Base-by-base conservation (phyloP, 2,329 filamentous ascomycete species). In the Ophiognomonia clavigignenti-juglandacearum region DNA sequence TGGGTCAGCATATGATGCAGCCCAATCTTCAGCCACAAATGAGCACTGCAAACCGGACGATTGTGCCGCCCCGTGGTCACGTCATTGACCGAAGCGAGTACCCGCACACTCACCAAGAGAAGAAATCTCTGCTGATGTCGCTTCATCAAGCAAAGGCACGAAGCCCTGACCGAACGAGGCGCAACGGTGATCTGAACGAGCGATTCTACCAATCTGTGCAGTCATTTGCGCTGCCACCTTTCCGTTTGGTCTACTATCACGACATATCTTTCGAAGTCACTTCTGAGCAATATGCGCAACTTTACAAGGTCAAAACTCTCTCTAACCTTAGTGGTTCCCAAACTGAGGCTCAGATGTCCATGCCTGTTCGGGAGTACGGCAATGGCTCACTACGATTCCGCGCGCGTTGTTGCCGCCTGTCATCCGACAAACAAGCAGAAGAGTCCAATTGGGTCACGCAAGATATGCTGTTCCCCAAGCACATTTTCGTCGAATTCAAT, bases 401-500 rank as follows among this genome's bases (percentile, higher is more conserved):
- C 14, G 58, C 95, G 19, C 83, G 88, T 9, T 85, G 86, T 58
- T 78, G 85, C 56, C 56, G 60, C 40, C 46, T 57, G 1, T 23
- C 49, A 42, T 52, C 39, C 39, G 43, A 41, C 31, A 49, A 20
- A 14, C 7, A 20, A 56, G 55, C 9, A 62, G 61, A 61, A 3
- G 71, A 80, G 32, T 60, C 69, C 7, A 64, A 69, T 1, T 95
- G 89, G 88, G 70, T 77, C 6, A 70, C 73, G 1, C 63, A 71
- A n/a, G 77, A 85, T 27, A 85, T 78, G 6, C 59, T 64, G 19
- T 96, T 89, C 90, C 88, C 89, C 0, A 70, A 76, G 29, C 76
- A 79, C 42, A 71, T 89, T 0, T 88, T 83, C 51, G 72, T 92
- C 51, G 71, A 75, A 14, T 63, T 95, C 51, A 95, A 96, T 56